Evolutionary conservation across 441 rosid genomes (phyloP).

Genomic region (Bocquillonia castaneifolia): DNA sequence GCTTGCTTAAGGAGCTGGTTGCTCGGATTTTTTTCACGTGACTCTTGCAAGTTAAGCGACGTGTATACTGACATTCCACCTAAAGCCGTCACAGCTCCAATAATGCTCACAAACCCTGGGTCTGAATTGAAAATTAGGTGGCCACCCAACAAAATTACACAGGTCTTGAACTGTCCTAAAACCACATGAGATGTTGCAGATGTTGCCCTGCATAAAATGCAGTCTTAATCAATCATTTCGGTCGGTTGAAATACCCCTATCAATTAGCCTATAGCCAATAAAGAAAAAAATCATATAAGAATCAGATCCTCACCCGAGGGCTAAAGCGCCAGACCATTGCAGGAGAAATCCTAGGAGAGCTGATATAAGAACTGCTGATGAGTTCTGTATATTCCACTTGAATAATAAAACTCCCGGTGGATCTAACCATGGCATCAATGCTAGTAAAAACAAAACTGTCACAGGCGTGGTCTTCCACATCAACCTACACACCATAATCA

Average conservation of each 20-base stretch:
- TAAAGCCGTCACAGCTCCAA: constrained; percentile 71
- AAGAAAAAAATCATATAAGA: background rate
- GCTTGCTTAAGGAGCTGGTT: constrained; percentile 33
- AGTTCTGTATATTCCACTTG: constrained; percentile 68
- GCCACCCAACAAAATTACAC: constrained; percentile 77
- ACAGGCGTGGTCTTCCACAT: constrained; percentile 98
- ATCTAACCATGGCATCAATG: constrained; percentile 89
- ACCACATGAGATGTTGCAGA: constrained; percentile 94
- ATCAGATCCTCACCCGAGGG: constrained; percentile 59
- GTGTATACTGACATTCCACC: constrained; percentile 77
- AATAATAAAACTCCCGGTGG: constrained; percentile 77
- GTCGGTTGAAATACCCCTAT: no score
- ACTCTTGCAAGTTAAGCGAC: constrained; percentile 47
- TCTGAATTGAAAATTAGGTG: constrained; percentile 62
- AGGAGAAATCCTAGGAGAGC: constrained; percentile 89
- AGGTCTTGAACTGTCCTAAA: constrained; percentile 89
- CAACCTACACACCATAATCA: constrained; percentile 39
- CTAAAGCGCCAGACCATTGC: constrained; percentile 96
- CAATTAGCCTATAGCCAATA: no score
- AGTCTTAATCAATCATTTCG: background rate
- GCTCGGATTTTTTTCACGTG: constrained; percentile 21
- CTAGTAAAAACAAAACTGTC: constrained; percentile 71
- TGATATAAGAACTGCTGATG: constrained; percentile 57
- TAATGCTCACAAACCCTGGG: constrained; percentile 68
- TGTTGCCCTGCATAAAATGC: constrained; percentile 57